Conservation (phyloP, 164 flowering plant species). For the Sedum album region DNA sequence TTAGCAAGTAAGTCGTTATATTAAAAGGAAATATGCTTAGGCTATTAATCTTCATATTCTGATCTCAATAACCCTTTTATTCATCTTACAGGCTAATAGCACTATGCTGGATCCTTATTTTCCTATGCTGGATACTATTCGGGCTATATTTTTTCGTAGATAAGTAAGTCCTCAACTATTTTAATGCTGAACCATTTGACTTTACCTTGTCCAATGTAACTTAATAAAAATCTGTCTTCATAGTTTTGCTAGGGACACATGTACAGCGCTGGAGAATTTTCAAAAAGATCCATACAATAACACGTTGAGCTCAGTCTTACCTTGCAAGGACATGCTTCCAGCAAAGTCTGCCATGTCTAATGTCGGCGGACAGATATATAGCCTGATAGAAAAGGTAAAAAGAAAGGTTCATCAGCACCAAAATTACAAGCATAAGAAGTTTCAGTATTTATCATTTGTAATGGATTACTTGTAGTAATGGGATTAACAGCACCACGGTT, state of each 20-base stretch:
- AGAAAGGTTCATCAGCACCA: neutral
- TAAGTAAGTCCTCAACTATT: constrained; percentile 32
- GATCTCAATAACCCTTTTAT: neutral
- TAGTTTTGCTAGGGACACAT: constrained; percentile 70
- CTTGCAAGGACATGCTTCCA: constrained; percentile 60
- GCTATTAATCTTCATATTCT: neutral
- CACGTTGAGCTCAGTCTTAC: constrained; percentile 72
- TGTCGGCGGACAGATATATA: constrained; percentile 47
- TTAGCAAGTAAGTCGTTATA: neutral
- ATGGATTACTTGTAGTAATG: no score
- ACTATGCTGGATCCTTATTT: constrained; percentile 59
- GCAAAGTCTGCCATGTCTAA: constrained; percentile 44
- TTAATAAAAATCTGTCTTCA: constrained; percentile 14
- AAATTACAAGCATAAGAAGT: neutral
- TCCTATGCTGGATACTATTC: constrained; percentile 62
- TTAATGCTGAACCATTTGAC: neutral
- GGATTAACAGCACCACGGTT: no score
- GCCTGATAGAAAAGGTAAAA: constrained; percentile 57
- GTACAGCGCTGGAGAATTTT: constrained; percentile 65
- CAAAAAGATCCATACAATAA: constrained; percentile 64
- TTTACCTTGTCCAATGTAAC: neutral
- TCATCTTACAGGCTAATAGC: constrained; percentile 46
- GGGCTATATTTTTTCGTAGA: constrained; percentile 64
- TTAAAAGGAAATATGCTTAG: neutral
- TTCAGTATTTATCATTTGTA: neutral